These are phyloP conservation scores for Apiotrichum akiyoshidainum DNA, from an alignment of 1,284 basidiomycete genomes.

Conservation along the genomic window DNA sequence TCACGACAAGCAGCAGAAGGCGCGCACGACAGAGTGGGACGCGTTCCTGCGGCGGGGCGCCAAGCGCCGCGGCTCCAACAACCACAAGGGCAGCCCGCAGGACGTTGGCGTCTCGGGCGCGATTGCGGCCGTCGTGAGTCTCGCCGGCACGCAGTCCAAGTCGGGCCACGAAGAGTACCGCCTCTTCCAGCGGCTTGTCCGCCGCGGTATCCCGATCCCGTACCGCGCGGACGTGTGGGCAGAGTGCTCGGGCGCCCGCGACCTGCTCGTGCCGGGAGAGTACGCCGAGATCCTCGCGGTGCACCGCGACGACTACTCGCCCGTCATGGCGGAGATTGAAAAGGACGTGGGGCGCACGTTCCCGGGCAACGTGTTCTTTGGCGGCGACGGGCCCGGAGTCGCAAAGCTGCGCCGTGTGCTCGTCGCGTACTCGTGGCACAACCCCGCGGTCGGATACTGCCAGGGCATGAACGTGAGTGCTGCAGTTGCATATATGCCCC, in stretches of 20 bases:
- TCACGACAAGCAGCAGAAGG: slow-evolving; percentile 75
- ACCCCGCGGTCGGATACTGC: slow-evolving; percentile 73
- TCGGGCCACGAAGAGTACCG: slow-evolving; percentile 67
- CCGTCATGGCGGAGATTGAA: slow-evolving; percentile 77
- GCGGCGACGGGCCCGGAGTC: slow-evolving; percentile 59
- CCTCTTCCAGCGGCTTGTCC: slow-evolving; percentile 73
- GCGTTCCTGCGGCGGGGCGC: slow-evolving; percentile 62
- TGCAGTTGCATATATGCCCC: too few species aligned
- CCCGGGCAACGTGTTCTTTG: slow-evolving; percentile 54
- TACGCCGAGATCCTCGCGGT: slow-evolving; percentile 75
- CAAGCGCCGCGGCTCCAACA: slow-evolving; percentile 21
- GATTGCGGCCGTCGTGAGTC: slow-evolving; percentile 11
- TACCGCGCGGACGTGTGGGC: slow-evolving; percentile 73
- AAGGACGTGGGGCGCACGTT: slow-evolving; percentile 88
- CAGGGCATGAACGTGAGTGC: slow-evolving; percentile 84
- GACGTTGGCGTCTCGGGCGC: slow-evolving; percentile 21
- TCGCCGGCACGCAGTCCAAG: slow-evolving; percentile 60
- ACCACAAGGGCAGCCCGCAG: slow-evolving; percentile 7
- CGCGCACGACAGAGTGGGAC: slow-evolving; percentile 81
- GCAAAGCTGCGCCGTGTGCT: slow-evolving; percentile 84
- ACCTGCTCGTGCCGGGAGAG: slow-evolving; percentile 85
- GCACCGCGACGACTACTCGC: slow-evolving; percentile 59
- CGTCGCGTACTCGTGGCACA: slow-evolving; percentile 84
- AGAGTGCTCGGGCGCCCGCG: slow-evolving; percentile 87
- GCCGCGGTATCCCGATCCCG: slow-evolving; percentile 79